Conservation (phyloP, 2,329 filamentous ascomycete species). For the Scolecobasidium constrictum region DNA sequence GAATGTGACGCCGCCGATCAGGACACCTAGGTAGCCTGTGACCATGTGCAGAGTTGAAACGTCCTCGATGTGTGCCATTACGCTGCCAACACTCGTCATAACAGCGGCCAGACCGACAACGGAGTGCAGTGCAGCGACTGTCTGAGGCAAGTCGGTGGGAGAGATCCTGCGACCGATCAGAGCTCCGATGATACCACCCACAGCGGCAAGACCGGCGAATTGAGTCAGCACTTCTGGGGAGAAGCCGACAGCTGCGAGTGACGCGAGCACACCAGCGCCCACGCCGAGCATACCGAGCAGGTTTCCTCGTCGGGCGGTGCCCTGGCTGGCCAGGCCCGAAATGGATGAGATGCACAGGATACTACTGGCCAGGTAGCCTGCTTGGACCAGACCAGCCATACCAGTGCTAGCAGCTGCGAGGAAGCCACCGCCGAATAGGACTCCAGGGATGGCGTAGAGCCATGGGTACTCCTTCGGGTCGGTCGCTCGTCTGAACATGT, state of each 20-base stretch:
- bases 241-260: slow-evolving; percentile 71
- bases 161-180: slow-evolving; percentile 79
- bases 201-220: slow-evolving; percentile 62
- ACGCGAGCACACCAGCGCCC: slow-evolving; percentile 70
- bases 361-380: slow-evolving; percentile 77
- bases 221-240: slow-evolving; percentile 67
- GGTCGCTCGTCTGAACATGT: slow-evolving; percentile 54
- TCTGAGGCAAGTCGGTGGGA: slow-evolving; percentile 79
- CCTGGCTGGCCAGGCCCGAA: slow-evolving; percentile 69
- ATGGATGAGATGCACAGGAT: slow-evolving; percentile 77
- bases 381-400: slow-evolving; percentile 74
- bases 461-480: slow-evolving; percentile 83
- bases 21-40: slow-evolving; percentile 73
- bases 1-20: slow-evolving; percentile 81
- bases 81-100: slow-evolving; percentile 76
- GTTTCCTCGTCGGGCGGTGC: slow-evolving; percentile 76
- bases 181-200: slow-evolving; percentile 59
- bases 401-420: slow-evolving; percentile 70
- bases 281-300: slow-evolving; percentile 81
- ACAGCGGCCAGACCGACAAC: slow-evolving; percentile 85
- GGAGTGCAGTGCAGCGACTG: slow-evolving; percentile 78
- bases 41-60: slow-evolving; percentile 73
- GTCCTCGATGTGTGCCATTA: slow-evolving; percentile 61
- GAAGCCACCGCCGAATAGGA: slow-evolving; percentile 71
- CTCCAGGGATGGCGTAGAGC: slow-evolving; percentile 69